Percentiles rank a stretch among this genome's conserved stretches.
These are phyloP conservation scores for Ceratocystis cacaofunesta DNA, from an alignment of 2,329 filamentous ascomycete genomes.

Conservation along the genomic window DNA sequence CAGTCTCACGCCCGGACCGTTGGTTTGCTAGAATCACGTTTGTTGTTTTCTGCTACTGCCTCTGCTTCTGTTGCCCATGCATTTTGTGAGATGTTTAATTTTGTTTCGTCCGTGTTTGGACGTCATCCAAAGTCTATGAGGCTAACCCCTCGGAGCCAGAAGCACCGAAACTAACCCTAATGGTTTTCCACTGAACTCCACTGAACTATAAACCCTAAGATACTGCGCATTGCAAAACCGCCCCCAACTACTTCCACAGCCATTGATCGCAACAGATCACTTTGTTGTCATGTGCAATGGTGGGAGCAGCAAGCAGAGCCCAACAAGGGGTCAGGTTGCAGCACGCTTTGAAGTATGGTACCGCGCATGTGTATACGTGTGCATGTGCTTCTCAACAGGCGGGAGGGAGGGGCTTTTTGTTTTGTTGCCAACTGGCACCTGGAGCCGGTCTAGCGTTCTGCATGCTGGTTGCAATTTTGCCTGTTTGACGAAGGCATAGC, in stretches of 20 bases:
- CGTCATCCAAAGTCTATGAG: neutral
- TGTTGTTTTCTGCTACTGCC: no score
- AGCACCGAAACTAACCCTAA: neutral
- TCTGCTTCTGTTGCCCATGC: neutral
- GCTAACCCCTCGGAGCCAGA: neutral
- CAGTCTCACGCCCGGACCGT: neutral
- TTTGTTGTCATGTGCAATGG: neutral
- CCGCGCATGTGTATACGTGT: neutral
- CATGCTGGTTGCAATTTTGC: neutral
- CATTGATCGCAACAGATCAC: neutral
- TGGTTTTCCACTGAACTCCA: no score
- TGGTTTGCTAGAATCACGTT: neutral
- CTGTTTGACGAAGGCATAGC: neutral
- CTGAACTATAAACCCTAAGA: no score
- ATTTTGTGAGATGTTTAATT: neutral
- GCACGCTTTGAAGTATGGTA: neutral
- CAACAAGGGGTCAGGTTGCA: neutral
- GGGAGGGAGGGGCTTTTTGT: neutral
- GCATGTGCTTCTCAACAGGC: neutral
- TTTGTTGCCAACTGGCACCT: neutral
- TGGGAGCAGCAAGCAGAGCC: neutral
- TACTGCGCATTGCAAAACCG: no score
- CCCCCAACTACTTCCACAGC: neutral
- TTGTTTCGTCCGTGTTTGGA: constrained; percentile 1
- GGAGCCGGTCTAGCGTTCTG: neutral